Evolutionary conservation across 106 monocot species (phyloP), one percentile per base, ranked within the genome.

Genomic region (Triglochin maritima): DNA sequence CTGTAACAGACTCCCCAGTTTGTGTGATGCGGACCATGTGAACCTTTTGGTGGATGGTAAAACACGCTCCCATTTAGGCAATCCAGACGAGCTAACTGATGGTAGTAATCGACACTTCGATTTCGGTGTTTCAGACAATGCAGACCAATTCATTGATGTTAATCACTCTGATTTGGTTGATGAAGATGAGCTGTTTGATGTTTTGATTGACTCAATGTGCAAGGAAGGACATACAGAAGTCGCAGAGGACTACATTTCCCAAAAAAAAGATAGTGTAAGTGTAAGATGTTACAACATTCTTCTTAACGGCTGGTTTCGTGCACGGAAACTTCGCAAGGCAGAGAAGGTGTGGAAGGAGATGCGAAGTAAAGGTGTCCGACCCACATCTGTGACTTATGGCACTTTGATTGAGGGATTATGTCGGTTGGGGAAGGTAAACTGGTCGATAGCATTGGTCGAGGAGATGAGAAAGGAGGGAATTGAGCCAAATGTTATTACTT

Each of bases 281-380:
- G 66, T 77, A 14, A 79, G 48, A 4, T 76, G 64, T 66, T 87
- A 86, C 75, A 89, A 89, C 59, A 75, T 86, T 47, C 76, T 89
- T 15, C 78, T 94, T 70, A 73, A 86, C 51, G 93, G 93, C 9
- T 94, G 89, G 89, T 77, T 86, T 73, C 93, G 88, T 16, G 8
- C 61, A 13, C 68, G 82, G 43, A 70, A 63, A 47, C 73, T 79
- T 60, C 49, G 51, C 44, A 82, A 80, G 43, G 89, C 76, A 5
- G 79, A 84, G 67, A 44, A 14, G 12, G 54, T 89, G 3, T 94
- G 86, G 86, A 71, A 41, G 12, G 76, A 78, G 60, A 86, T 94
- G 86, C 76, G 52, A 7, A 46, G 46, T 0, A 66, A 63, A 7
- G 78, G 76, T 8, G 73, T 84, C 29, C 43, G 49, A 8, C 86